Evolutionary conservation across 176 grass and related monocot genomes (phyloP).

Genomic region (Elaeis guineensis): DNA sequence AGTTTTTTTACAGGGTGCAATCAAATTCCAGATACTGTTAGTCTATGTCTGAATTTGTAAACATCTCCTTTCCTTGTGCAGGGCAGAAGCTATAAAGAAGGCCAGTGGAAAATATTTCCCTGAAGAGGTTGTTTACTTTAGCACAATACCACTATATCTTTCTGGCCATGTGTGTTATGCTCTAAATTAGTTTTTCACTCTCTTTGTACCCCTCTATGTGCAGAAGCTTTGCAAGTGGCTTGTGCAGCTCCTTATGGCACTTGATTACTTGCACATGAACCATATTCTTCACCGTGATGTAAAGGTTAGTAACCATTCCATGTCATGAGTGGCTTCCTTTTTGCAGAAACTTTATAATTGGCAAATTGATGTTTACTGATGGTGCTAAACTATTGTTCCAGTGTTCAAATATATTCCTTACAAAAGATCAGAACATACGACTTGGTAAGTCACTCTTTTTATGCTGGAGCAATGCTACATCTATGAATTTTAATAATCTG

Average conservation of each 20-base stretch:
- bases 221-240: conserved; percentile 97
- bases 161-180: too few relatives aligned
- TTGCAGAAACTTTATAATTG: too few relatives aligned
- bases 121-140: conserved; percentile 53
- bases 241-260: conserved; percentile 88
- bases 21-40: conserved; percentile 2
- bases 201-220: neutral
- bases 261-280: conserved; percentile 89
- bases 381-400: conserved; percentile 6
- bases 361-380: too few relatives aligned
- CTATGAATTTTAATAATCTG: neutral
- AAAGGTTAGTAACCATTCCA: conserved; percentile 41
- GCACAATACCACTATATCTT: neutral
- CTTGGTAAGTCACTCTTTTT: conserved; percentile 44
- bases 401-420: conserved; percentile 97
- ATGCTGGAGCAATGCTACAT: too few relatives aligned
- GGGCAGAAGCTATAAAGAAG: conserved; percentile 90
- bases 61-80: conserved; percentile 18
- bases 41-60: conserved; percentile 14
- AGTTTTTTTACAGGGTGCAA: conserved; percentile 25
- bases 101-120: conserved; percentile 63
- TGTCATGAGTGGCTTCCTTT: neutral
- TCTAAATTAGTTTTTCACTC: too few relatives aligned
- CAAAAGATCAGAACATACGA: conserved; percentile 89
- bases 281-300: conserved; percentile 98